Base-by-base conservation (phyloP, 139 green algal genomes). In the Closterium sp. region DNA sequence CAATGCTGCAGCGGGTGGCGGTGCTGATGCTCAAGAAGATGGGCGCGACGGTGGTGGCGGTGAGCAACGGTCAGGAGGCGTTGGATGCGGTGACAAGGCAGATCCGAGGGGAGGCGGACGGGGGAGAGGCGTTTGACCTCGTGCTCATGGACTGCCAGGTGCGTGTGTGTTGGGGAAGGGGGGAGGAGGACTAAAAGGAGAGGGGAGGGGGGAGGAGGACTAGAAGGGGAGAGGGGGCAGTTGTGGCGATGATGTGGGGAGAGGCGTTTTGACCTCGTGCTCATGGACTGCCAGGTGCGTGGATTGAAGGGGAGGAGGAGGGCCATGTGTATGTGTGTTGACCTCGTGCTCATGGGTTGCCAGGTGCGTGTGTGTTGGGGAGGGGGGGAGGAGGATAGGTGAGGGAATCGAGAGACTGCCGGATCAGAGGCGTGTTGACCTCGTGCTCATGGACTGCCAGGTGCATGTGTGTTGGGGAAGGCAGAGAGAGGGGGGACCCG, bases 291-390 rank as follows among this genome's bases (percentile, higher is more conserved):
- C 90, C 92, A 94, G 89, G 89, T 94, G 22, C 38, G 38, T 50
- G 6, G 38, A 13, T 50, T 7, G 7, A 9, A 50, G 38, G 1
- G 38, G 13, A 11, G 7, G 38, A 9, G 38, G 7, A 50, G 38
- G 38, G n/a, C n/a, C n/a, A n/a, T n/a, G n/a, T n/a, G n/a, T n/a
- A n/a, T n/a, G n/a, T n/a, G n/a, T n/a, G n/a, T 97, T 91, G 96
- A 97, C 85, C 87, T 96, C 19, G 89, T 97, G 27, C 94, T 97
- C 24, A 98, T 98, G 97, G 97, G 99, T 94, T 97, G 90, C 79
- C 92, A 94, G 92, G 92, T 94, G 27, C 27, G 87, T n/a, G n/a
- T 9, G 7, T 9, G 5, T 50, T 11, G 38, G 34, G 34, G 34
- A n/a, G n/a, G n/a, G n/a, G n/a, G 38, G 38, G 38, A n/a, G n/a